A percentile compares a stretch with the other conserved stretches of the same genome.
phyloP scores from a whole-genome alignment of 495 filamentous ascomycete species.

The Lophiotrema nucula region DNA sequence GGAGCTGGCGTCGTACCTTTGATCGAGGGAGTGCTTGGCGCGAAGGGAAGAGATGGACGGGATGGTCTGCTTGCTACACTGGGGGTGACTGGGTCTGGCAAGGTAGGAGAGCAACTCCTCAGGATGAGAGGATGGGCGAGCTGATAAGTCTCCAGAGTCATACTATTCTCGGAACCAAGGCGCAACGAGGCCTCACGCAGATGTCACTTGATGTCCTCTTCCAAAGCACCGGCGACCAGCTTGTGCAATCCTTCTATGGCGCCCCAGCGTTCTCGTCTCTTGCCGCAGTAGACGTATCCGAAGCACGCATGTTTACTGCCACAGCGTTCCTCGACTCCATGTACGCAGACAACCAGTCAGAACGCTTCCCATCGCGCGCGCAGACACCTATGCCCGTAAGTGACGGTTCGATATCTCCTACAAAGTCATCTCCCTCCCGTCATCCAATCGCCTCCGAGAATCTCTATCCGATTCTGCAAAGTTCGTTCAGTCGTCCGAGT shows the following conservation, averaged over 20 bases:
- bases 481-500: constrained; percentile 19
- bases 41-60: constrained; percentile 66
- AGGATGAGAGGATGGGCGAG: neutral
- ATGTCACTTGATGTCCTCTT: constrained; percentile 88
- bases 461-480: constrained; percentile 23
- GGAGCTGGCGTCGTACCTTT: constrained; percentile 73
- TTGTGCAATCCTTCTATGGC: constrained; percentile 58
- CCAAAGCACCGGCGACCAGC: constrained; percentile 65
- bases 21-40: constrained; percentile 73
- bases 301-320: constrained; percentile 77
- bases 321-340: constrained; percentile 75
- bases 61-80: constrained; percentile 91
- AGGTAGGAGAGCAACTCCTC: constrained; percentile 55
- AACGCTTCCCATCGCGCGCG: constrained; percentile 66
- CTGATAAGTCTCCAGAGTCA: constrained; percentile 63
- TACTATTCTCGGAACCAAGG: constrained; percentile 89
- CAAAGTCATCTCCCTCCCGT: constrained; percentile 8
- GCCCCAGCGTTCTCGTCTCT: constrained; percentile 68
- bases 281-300: constrained; percentile 72
- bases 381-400: constrained; percentile 81
- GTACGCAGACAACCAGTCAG: constrained; percentile 62
- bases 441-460: constrained; percentile 3
- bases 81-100: constrained; percentile 93
- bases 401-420: constrained; percentile 8
- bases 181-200: constrained; percentile 85